Base-by-base conservation (phyloP, 495 filamentous ascomycete genomes). In the Jackrogersella minutella region DNA sequence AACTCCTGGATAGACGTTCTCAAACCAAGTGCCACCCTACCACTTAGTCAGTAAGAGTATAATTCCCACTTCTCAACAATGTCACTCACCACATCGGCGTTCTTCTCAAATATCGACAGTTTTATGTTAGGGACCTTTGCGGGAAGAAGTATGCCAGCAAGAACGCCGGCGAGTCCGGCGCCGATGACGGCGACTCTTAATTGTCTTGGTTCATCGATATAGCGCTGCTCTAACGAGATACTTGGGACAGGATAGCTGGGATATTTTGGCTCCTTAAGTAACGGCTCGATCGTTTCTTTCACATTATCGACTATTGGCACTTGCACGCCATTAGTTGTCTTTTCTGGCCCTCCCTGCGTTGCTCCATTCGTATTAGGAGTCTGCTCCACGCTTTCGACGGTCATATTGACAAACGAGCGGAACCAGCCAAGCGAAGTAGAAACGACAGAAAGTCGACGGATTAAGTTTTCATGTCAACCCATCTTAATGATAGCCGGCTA, bases 101-200 rank as follows among this genome's bases (percentile, higher is more conserved):
- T 93, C 79, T 92, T 92, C 74, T 93, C 90, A 66, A 88, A 93
- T 40, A 91, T 86, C 17, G 79, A 83, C 6, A 89, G 72, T 9
- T 85, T 76, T 31, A 89, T 70, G 51, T 86, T 85, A 2, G 78
- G 79, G 31, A 88, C 81, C 43, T 82, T 82, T 41, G 85, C 81
- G 0, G 82, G 80, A 16, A 90, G 79, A 21, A 88, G 78, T 62
- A 89, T 86, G 13, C 85, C 88, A 1, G 83, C 77, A 8, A 86
- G 75, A 16, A 90, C 83, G 1, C 89, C 89, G 1, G 87, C 84
- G 8, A 88, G 81, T 0, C 89, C 89, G 36, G 87, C 87, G 5
- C 89, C 89, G 58, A 91, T 86, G 46, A 89, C 80, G 30, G 86
- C 82, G 10, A 91, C 83, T 41, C 81, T 78, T 26, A 89, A 62